Conservation (phyloP, 345 rosid species). For the Trapa bicornis region DNA sequence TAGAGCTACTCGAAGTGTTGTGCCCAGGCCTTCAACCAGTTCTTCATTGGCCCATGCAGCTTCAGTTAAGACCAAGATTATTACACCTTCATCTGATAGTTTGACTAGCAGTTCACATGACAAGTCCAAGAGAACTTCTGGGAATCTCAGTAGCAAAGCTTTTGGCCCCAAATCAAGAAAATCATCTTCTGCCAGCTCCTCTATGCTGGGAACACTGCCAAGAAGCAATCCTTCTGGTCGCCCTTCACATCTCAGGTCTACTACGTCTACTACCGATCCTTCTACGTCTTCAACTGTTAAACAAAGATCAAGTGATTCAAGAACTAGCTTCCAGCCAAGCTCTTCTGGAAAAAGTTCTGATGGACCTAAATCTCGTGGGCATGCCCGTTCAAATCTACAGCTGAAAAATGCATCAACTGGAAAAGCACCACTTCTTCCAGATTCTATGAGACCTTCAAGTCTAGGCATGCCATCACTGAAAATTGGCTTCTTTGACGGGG, state of each 20-base stretch:
- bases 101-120: conserved; percentile 33
- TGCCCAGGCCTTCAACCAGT: conserved; percentile 35
- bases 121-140: conserved; percentile 25
- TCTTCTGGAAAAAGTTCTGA: conserved; percentile 16
- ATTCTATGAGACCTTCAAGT: conserved; percentile 59
- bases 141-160: conserved; percentile 23
- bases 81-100: conserved; percentile 51
- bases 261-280: conserved; percentile 27
- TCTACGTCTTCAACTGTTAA: conserved; percentile 45
- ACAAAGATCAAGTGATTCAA: conserved; percentile 30
- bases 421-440: conserved; percentile 20
- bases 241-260: conserved; percentile 21
- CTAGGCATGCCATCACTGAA: conserved; percentile 93
- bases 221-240: conserved; percentile 23
- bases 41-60: conserved; percentile 35
- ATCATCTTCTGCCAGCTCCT: conserved; percentile 18
- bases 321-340: conserved; percentile 30
- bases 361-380: conserved; percentile 20
- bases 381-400: conserved; percentile 7
- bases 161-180: conserved; percentile 19
- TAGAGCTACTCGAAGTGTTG: conserved; percentile 21
- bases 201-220: conserved; percentile 26
- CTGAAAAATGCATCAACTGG: conserved; percentile 23
- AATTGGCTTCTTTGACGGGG: conserved; percentile 95
- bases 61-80: conserved; percentile 37